phyloP scores from a whole-genome alignment of 352 stramenopile species.

The Peronospora farinosa region DNA sequence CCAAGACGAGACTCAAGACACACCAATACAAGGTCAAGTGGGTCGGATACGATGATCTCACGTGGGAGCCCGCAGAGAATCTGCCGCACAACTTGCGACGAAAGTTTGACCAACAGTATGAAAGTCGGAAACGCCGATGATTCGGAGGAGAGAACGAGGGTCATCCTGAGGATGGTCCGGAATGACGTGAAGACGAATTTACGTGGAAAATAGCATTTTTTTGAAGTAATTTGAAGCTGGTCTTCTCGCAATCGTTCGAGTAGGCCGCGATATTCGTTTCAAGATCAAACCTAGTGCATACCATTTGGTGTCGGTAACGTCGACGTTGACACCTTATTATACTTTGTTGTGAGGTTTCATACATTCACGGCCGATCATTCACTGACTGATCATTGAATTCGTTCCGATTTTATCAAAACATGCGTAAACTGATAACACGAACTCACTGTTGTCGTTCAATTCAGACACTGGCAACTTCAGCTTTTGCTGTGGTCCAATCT shows the following conservation, averaged over 20 bases:
- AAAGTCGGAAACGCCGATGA: conserved; percentile 34
- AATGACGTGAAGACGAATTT: background rate
- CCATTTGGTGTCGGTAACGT: background rate
- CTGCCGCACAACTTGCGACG: conserved; percentile 68
- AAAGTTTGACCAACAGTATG: conserved; percentile 76
- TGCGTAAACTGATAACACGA: no score
- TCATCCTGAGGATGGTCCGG: background rate
- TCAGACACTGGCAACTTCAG: no score
- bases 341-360: background rate
- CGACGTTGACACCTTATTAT: background rate
- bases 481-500: no score
- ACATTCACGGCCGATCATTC: conserved; percentile 2
- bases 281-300: background rate
- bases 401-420: no score
- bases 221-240: background rate
- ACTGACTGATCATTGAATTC: conserved; percentile 17
- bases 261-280: background rate
- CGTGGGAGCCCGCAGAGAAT: conserved; percentile 74
- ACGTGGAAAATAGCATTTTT: background rate
- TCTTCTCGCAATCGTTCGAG: conserved; percentile 12
- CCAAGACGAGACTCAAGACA: conserved; percentile 57
- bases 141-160: background rate
- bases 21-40: conserved; percentile 84
- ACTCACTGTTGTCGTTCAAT: no score
- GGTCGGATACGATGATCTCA: conserved; percentile 76